These are phyloP conservation scores for Euclidium syriacum DNA, from an alignment of 345 rosid species.

Conservation along the genomic window DNA sequence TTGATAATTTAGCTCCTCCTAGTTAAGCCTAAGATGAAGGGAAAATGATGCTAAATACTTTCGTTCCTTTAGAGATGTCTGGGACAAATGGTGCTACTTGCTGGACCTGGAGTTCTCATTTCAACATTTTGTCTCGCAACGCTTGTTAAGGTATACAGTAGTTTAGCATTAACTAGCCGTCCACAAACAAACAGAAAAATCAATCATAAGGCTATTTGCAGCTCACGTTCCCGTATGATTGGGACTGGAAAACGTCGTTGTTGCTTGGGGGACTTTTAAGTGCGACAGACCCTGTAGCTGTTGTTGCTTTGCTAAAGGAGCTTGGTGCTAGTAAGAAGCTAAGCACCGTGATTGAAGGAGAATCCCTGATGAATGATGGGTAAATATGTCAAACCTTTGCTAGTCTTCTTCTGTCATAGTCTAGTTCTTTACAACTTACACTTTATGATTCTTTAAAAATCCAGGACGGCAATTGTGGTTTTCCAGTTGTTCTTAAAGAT, in stretches of 20 bases:
- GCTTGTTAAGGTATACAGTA: conserved; percentile 60
- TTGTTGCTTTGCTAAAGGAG: conserved; percentile 88
- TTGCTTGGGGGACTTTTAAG: conserved; percentile 95
- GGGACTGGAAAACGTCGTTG: conserved; percentile 93
- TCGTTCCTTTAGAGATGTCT: conserved; percentile 58
- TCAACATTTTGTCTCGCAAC: conserved; percentile 76
- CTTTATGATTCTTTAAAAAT: not conserved
- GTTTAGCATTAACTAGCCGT: not conserved
- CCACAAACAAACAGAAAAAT: not conserved
- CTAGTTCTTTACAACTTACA: not conserved
- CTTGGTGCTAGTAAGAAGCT: conserved; percentile 98
- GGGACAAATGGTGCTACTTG: conserved; percentile 86
- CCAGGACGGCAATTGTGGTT: conserved; percentile 94
- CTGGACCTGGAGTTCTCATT: conserved; percentile 92
- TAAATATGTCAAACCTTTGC: conserved; percentile 23
- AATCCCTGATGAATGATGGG: conserved; percentile 99
- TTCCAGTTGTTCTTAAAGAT: conserved; percentile 83
- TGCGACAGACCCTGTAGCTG: conserved; percentile 99
- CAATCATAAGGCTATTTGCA: conserved; percentile 29
- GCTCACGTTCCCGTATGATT: conserved; percentile 78
- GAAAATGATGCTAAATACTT: not conserved
- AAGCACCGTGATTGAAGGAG: conserved; percentile 93
- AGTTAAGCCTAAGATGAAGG: not conserved
- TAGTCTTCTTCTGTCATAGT: not conserved
- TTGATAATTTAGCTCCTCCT: not conserved